Conservation (phyloP, 2,329 filamentous ascomycete species). For the Purpureocillium takamizusanense region DNA sequence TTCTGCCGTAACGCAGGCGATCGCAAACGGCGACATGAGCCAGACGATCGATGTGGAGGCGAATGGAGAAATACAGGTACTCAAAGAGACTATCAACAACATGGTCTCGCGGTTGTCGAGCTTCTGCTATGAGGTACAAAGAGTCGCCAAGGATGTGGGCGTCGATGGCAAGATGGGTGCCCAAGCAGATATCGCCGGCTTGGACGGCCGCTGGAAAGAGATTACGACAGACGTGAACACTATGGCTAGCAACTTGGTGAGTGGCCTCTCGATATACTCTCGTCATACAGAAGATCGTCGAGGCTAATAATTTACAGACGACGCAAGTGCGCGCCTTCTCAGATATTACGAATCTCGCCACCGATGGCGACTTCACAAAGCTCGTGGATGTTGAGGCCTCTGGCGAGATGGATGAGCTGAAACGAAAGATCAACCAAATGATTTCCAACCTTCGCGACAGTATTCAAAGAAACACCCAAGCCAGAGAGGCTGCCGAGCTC, state of each 20-base stretch:
- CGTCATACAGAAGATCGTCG: too few species aligned
- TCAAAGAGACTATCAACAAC: slow-evolving; percentile 97
- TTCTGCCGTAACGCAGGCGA: slow-evolving; percentile 88
- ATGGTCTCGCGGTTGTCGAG: slow-evolving; percentile 94
- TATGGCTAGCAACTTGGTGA: slow-evolving; percentile 62
- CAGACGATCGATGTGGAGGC: slow-evolving; percentile 93
- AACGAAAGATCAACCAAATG: slow-evolving; percentile 99
- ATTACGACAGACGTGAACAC: slow-evolving; percentile 96
- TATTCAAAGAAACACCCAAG: slow-evolving; percentile 93
- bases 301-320: slow-evolving; percentile 48
- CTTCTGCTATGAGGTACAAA: slow-evolving; percentile 92
- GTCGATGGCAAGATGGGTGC: slow-evolving; percentile 98
- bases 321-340: slow-evolving; percentile 97
- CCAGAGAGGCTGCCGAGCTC: slow-evolving; percentile 88
- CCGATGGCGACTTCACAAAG: slow-evolving; percentile 94
- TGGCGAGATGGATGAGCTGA: slow-evolving; percentile 97
- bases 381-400: slow-evolving; percentile 95
- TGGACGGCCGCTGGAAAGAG: slow-evolving; percentile 94
- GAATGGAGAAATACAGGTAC: slow-evolving; percentile 84
- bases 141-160: slow-evolving; percentile 91
- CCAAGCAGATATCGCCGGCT: slow-evolving; percentile 86
- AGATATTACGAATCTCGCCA: slow-evolving; percentile 96
- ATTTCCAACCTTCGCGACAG: slow-evolving; percentile 90
- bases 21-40: slow-evolving; percentile 91
- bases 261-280: slow-evolving; percentile 10